A percentile compares a stretch with the other conserved stretches of the same genome.
Conservation (phyloP, 2,329 filamentous ascomycete species). For the Samsoniella hepiali region DNA sequence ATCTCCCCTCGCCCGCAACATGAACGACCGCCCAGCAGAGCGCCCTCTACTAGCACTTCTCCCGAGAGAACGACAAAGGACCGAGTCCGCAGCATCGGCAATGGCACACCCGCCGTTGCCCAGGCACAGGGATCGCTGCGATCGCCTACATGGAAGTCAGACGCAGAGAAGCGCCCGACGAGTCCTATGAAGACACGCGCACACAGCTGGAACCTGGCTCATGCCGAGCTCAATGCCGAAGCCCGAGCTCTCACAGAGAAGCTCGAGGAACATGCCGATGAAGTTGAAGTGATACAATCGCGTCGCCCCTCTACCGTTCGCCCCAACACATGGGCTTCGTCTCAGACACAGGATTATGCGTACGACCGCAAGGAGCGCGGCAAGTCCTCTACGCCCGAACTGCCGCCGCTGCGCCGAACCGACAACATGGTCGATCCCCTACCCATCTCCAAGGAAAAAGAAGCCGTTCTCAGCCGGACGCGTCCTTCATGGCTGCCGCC, state of each 20-base stretch:
- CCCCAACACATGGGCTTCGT: slow-evolving; percentile 41
- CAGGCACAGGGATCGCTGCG: slow-evolving; percentile 57
- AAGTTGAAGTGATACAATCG: slow-evolving; percentile 43
- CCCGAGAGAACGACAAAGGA: slow-evolving; percentile 51
- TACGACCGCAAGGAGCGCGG: slow-evolving; percentile 51
- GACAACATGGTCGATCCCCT: slow-evolving; percentile 83
- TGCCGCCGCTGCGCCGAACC: slow-evolving; percentile 66
- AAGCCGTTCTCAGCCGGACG: slow-evolving; percentile 76
- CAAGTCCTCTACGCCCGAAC: slow-evolving; percentile 65
- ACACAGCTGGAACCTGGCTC: slow-evolving; percentile 71
- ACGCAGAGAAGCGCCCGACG: slow-evolving; percentile 36
- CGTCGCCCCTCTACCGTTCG: slow-evolving; percentile 33
- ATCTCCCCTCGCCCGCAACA: slow-evolving; percentile 67
- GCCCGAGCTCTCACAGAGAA: slow-evolving; percentile 73
- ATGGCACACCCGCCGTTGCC: slow-evolving; percentile 59
- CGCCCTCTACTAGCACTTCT: slow-evolving; percentile 52
- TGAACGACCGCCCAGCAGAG: slow-evolving; percentile 53
- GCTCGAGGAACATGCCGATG: slow-evolving; percentile 73
- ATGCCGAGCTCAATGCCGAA: slow-evolving; percentile 67
- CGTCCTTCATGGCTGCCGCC: slow-evolving; percentile 81
- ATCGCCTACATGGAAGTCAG: slow-evolving; percentile 54
- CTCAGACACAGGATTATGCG: slow-evolving; percentile 30
- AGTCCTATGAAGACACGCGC: slow-evolving; percentile 53
- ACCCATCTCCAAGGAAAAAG: slow-evolving; percentile 81
- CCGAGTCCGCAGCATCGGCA: slow-evolving; percentile 55